These are phyloP conservation scores for Suillus occidentalis DNA, from an alignment of 768 basidiomycete genomes.

Conservation along the genomic window DNA sequence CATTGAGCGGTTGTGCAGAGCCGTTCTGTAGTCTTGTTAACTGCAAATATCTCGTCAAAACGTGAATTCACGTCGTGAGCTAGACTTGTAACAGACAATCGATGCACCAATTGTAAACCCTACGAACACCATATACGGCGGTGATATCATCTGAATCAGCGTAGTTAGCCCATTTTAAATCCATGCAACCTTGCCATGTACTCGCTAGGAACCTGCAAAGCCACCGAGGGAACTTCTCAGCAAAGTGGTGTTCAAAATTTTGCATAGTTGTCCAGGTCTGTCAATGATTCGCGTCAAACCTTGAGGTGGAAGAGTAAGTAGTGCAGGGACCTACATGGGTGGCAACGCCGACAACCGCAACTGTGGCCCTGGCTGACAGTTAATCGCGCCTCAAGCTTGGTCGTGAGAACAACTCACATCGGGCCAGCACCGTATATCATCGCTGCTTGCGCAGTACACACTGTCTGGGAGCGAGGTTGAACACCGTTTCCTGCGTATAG, in stretches of 20 bases:
- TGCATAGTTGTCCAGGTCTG: conserved; percentile 41
- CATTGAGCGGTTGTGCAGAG: conserved; percentile 34
- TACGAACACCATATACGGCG: conserved; percentile 44
- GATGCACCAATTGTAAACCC: conserved; percentile 40
- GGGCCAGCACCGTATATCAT: conserved; percentile 53
- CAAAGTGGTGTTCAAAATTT: conserved; percentile 17
- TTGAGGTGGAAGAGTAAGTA: not conserved
- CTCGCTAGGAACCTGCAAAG: conserved; percentile 26
- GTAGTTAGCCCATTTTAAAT: not conserved
- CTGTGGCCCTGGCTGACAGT: conserved; percentile 36
- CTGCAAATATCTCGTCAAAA: conserved; percentile 15
- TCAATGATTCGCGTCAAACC: not conserved
- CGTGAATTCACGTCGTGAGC: conserved; percentile 8
- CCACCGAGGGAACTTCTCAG: conserved; percentile 25
- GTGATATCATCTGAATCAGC: conserved; percentile 31
- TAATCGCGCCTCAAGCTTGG: not conserved
- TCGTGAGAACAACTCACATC: conserved; percentile 40
- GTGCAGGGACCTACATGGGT: conserved; percentile 34
- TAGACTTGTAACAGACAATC: conserved; percentile 32
- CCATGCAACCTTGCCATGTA: not conserved
- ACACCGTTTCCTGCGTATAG: conserved; percentile 31
- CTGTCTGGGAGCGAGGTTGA: conserved; percentile 23
- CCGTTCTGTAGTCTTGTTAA: conserved; percentile 16
- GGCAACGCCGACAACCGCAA: conserved; percentile 42
- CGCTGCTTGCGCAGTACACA: conserved; percentile 53